phyloP scores from a whole-genome alignment of 2,329 filamentous ascomycete species.

The Neopestalotiopsis clavispora region DNA sequence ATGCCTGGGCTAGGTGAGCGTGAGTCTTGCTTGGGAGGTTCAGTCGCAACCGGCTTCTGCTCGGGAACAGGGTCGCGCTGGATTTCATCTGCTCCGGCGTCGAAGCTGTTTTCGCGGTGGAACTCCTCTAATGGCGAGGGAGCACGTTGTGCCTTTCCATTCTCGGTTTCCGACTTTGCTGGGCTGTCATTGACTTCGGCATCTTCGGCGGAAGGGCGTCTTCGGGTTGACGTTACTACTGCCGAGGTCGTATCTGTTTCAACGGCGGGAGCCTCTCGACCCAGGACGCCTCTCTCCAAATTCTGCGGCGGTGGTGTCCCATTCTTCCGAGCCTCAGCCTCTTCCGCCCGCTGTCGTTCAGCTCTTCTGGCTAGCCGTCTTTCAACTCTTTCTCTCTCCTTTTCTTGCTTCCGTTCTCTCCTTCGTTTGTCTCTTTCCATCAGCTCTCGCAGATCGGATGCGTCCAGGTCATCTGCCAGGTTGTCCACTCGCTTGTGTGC shows the following conservation, averaged over 20 bases:
- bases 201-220: slow-evolving; percentile 47
- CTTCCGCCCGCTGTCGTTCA: slow-evolving; percentile 67
- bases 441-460: slow-evolving; percentile 81
- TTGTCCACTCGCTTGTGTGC: slow-evolving; percentile 69
- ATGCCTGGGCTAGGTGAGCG: slow-evolving; percentile 40
- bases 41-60: slow-evolving; percentile 22
- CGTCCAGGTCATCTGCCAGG: slow-evolving; percentile 84
- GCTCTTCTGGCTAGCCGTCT: slow-evolving; percentile 68
- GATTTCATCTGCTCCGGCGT: slow-evolving; percentile 30
- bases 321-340: slow-evolving; percentile 56
- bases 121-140: slow-evolving; percentile 48
- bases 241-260: slow-evolving; percentile 61
- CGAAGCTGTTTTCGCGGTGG: slow-evolving; percentile 55
- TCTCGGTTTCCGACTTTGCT: slow-evolving; percentile 23
- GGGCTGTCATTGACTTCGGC: slow-evolving; percentile 37
- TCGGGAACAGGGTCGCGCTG: slow-evolving; percentile 19
- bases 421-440: slow-evolving; percentile 89
- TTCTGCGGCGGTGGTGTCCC: slow-evolving; percentile 60
- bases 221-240: slow-evolving; percentile 60
- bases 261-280: slow-evolving; percentile 61
- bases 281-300: slow-evolving; percentile 64
- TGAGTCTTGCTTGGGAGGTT: slow-evolving; percentile 20
- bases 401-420: slow-evolving; percentile 72
- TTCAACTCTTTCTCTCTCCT: slow-evolving; percentile 71
- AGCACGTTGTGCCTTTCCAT: slow-evolving; percentile 24